These are phyloP conservation scores for Xanthoparmelia taractica DNA, from an alignment of 495 filamentous ascomycete species.

Conservation along the genomic window DNA sequence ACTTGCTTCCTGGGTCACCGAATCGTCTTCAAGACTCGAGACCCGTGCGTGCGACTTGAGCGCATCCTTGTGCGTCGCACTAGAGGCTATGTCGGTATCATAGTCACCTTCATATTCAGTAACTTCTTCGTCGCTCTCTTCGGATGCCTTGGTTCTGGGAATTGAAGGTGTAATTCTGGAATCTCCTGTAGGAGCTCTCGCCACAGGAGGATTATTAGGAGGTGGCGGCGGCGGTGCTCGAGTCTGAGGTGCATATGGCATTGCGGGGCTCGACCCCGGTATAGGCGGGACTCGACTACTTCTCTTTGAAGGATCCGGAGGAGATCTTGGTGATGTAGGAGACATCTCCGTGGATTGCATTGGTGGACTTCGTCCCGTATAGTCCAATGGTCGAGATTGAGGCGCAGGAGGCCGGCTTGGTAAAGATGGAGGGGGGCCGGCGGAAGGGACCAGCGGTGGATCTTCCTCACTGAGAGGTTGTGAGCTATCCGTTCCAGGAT, in stretches of 20 bases:
- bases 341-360: constrained; percentile 32
- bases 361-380: constrained; percentile 14
- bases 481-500: constrained; percentile 19
- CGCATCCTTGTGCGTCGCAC: constrained; percentile 83
- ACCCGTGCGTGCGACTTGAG: constrained; percentile 74
- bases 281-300: constrained; percentile 36
- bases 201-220: constrained; percentile 45
- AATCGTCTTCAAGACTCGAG: constrained; percentile 55
- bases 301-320: constrained; percentile 27
- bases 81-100: constrained; percentile 92
- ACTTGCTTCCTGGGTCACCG: constrained; percentile 45
- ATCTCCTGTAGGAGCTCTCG: constrained; percentile 56
- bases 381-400: constrained; percentile 29
- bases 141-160: constrained; percentile 38
- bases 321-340: constrained; percentile 37
- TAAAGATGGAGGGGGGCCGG: constrained; percentile 31
- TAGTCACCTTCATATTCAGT: constrained; percentile 98
- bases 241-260: constrained; percentile 46
- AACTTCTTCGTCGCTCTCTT: constrained; percentile 70
- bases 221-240: constrained; percentile 76
- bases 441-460: constrained; percentile 45
- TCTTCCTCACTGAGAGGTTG: constrained; percentile 29
- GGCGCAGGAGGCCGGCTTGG: constrained; percentile 24
- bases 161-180: constrained; percentile 34
- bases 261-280: constrained; percentile 33